Evolutionary conservation across 176 grass and related monocot species (phyloP), one percentile per base, ranked within the genome.

Genomic region (Ampelocalamus luodianensis): DNA sequence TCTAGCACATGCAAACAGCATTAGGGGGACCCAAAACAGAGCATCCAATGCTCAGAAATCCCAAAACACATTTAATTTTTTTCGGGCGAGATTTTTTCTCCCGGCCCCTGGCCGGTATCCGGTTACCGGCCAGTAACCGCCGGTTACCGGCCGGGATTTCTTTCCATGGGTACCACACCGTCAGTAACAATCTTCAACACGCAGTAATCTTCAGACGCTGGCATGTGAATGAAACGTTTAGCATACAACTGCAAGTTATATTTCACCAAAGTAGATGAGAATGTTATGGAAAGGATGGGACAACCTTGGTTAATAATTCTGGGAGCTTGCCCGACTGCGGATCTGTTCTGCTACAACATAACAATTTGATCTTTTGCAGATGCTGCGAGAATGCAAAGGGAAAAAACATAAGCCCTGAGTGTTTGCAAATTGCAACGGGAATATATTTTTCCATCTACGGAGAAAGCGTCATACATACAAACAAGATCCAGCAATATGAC

Each of bases 401-500:
- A 34, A 20, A 26, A 64, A 45, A 56, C 37, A 11, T 32, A 59
- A 67, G 71, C 39, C 6, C 37, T 26, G 34, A 58, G 73, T 77
- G 29, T 62, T 34, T 34, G 32, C 32, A 34, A 34, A 34, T 51
- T 71, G 16, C 22, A 84, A 20, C 24, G 12, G 6, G 42, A 8
- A 20, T 49, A 40, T 55, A 55, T 23, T 65, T 78, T 55, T 69
- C 48, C 15, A 72, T 86, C 63, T 45, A 44, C 23, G 10, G 23
- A 26, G 59, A 39, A 72, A 10, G 9, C 45, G 53, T 40, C 72
- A 48, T 66, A 66, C 38, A 56, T n/a, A 43, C n/a, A 90, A 64
- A 81, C 42, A 49, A 20, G 1, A 68, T 64, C 46, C 16, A 74
- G 50, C 36, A 42, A 59, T 79, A 71, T 79, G 27, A 45, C 59